A percentile compares a stretch with the other conserved stretches of the same genome.
Conservation (phyloP, 1,284 basidiomycete genomes). For the Cronartium quercuum region DNA sequence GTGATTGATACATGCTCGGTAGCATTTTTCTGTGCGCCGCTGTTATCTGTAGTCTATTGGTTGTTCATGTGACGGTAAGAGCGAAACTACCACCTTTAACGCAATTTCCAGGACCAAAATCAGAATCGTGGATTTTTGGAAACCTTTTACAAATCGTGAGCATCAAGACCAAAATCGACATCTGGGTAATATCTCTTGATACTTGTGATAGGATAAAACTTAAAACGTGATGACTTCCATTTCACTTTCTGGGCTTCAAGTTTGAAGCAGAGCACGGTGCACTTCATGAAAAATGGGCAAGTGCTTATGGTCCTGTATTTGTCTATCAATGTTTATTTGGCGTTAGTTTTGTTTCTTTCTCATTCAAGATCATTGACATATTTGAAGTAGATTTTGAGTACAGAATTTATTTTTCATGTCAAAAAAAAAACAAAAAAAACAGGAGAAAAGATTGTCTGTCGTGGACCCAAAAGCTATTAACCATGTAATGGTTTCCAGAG, state of each 20-base stretch:
- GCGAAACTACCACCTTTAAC: not conserved
- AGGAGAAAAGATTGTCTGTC: slow-evolving; percentile 55
- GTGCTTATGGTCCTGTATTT: not conserved
- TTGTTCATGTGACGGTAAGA: no score
- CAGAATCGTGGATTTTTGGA: not conserved
- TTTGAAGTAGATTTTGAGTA: not conserved
- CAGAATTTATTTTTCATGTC: not conserved
- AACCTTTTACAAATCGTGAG: not conserved
- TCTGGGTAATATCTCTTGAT: no score
- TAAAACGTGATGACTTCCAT: no score
- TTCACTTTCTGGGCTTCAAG: not conserved
- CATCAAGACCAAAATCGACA: not conserved
- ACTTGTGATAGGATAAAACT: no score
- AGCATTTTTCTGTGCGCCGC: no score
- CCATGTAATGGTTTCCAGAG: slow-evolving; percentile 57
- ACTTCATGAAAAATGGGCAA: not conserved
- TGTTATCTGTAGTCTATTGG: no score
- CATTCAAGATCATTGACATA: not conserved
- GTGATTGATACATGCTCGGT: no score
- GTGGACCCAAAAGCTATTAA: slow-evolving; percentile 60
- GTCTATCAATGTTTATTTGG: slow-evolving; percentile 6
- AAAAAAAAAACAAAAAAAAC: not conserved
- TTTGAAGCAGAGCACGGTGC: not conserved
- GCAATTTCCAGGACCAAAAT: not conserved
- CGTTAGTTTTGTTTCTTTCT: not conserved